Conservation (phyloP, 192 early-diverging fungal genomes). For the Geranomyces michiganensis region DNA sequence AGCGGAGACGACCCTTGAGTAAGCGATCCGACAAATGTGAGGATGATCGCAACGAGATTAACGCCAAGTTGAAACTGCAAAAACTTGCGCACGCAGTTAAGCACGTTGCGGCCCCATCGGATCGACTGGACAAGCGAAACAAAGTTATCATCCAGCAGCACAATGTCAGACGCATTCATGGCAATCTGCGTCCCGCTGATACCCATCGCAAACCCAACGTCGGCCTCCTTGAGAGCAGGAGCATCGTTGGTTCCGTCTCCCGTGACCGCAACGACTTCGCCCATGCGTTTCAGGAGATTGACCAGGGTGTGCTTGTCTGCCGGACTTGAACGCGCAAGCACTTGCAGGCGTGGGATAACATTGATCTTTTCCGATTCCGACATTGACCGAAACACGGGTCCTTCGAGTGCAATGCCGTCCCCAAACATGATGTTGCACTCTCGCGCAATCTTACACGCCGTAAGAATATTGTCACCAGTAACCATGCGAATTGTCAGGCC, state of each 20-base stretch:
- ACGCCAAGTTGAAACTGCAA: conserved; percentile 67
- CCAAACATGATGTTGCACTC: conserved; percentile 59
- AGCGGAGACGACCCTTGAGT: conserved; percentile 51
- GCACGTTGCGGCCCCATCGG: conserved; percentile 63
- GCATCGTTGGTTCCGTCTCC: conserved; percentile 69
- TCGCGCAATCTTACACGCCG: conserved; percentile 61
- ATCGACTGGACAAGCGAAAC: conserved; percentile 59
- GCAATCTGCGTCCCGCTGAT: conserved; percentile 66
- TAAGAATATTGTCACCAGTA: conserved; percentile 65
- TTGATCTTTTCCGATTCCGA: conserved; percentile 51
- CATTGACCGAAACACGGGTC: conserved; percentile 60
- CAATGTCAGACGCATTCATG: conserved; percentile 64
- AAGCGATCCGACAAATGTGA: conserved; percentile 61
- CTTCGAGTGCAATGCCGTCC: conserved; percentile 60
- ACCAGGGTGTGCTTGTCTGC: conserved; percentile 61
- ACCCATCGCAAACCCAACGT: conserved; percentile 68
- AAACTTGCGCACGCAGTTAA: conserved; percentile 62
- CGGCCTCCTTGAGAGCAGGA: conserved; percentile 60
- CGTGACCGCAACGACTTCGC: conserved; percentile 66
- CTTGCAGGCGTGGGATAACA: conserved; percentile 56
- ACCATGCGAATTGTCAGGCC: conserved; percentile 62
- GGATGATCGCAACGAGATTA: conserved; percentile 57
- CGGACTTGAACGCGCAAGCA: conserved; percentile 56
- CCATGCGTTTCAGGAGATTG: conserved; percentile 51
- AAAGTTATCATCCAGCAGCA: conserved; percentile 66